Conservation (phyloP, 1,284 basidiomycete genomes). For the Macrocystidia cucumis region DNA sequence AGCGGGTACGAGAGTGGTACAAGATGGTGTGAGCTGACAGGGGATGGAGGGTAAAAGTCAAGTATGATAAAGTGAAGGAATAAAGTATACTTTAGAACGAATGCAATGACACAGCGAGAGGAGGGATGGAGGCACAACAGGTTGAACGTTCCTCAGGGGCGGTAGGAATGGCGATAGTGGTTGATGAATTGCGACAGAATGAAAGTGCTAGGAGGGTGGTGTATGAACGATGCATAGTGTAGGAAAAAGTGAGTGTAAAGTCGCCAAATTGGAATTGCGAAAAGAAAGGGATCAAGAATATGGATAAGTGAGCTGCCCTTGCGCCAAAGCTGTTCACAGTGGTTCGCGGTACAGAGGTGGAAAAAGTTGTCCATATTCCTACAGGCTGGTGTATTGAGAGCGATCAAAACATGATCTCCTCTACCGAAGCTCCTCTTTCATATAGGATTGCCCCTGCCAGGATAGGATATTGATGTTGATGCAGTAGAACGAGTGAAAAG, state of each 20-base stretch:
- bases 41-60: conserved; percentile 14
- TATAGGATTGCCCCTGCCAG: conserved; percentile 28
- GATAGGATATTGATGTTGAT: conserved; percentile 38
- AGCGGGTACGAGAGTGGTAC: not conserved
- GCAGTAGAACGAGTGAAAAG: conserved; percentile 23
- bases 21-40: conserved; percentile 1
- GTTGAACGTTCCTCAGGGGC: conserved; percentile 17
- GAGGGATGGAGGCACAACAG: conserved; percentile 21
- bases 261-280: conserved; percentile 27
- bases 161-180: conserved; percentile 24
- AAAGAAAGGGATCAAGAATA: no score
- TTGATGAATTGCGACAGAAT: conserved; percentile 40
- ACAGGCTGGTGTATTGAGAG: conserved; percentile 9
- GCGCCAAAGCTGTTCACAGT: no score
- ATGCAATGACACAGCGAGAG: conserved; percentile 26
- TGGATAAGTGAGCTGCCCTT: no score
- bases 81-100: conserved; percentile 61
- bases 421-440: conserved; percentile 5
- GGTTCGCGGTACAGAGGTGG: no score
- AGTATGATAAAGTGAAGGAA: conserved; percentile 66
- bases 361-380: conserved; percentile 35
- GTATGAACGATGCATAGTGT: conserved; percentile 30
- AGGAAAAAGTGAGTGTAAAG: conserved; percentile 39
- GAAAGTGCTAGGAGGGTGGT: conserved; percentile 22
- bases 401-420: no score